Base-by-base conservation (phyloP, 1,284 basidiomycete species). In the Cryptococcus floricola region DNA sequence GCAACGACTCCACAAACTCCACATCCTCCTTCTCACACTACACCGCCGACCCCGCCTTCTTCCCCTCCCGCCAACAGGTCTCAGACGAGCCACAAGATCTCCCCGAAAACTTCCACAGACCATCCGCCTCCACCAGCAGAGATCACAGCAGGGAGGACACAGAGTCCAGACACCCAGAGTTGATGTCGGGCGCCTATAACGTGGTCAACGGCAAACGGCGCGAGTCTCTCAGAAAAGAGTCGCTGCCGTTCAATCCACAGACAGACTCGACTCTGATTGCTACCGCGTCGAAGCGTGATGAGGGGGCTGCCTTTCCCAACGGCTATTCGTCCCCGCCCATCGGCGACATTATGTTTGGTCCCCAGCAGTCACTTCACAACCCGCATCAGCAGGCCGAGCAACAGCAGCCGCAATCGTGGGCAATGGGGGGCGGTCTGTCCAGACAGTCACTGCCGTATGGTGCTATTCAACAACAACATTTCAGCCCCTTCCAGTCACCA, bases 221-320 rank as follows among this genome's bases (percentile, higher is more conserved):
- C 50, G 49, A 48, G 12, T 56, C 56, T 18, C 34, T 57, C 19
- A 52, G 71, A 25, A 63, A 73, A 51, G 70, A 75, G 38, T 69
- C 68, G n/a, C 55, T 73, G 13, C 70, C 71, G 5, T 73, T 71
- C 53, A 63, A 70, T 50, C 69, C 68, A 4, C 60, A 60, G 18
- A 50, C 54, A 23, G 66, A 65, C 27, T 70, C 67, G 45, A 75
- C 73, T 0, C 50, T 75, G 28, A 71, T 73, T 34, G 66, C 69
- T 3, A 69, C 70, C 13, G 68, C 48, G 1, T 34, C 34, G 19
- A 39, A 47, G 45, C 45, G 45, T 10, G 27, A 27, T 31, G 25
- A 34, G 28, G 18, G 46, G n/a, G 31, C 23, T 10, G 48, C 18
- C 12, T 23, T 23, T 4, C 9, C 51, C 53, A 16, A 54, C 38